Percentiles rank a stretch among this genome's conserved stretches.
These are phyloP conservation scores for Ceratopteris richardii DNA, from an alignment of 75 land plant species.

Conservation along the genomic window DNA sequence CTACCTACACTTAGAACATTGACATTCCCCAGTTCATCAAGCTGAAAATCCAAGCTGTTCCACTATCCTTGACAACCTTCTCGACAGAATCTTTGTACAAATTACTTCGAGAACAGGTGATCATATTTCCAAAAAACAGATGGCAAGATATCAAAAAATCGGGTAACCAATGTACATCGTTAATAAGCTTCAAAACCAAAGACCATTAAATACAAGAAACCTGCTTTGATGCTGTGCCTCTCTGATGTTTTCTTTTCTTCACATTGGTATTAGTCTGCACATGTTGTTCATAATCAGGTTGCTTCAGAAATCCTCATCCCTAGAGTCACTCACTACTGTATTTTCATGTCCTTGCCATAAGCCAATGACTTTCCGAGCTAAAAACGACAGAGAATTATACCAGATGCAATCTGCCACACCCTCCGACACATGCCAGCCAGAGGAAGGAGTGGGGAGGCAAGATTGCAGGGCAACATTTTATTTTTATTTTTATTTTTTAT, in stretches of 20 bases:
- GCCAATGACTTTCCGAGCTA: slow-evolving; percentile 19
- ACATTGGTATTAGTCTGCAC: not conserved
- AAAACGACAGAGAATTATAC: slow-evolving; percentile 18
- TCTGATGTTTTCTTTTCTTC: not conserved
- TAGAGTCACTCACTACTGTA: not conserved
- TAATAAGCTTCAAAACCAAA: slow-evolving; percentile 10
- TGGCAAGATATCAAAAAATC: slow-evolving; percentile 71
- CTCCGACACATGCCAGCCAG: no score
- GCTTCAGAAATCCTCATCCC: slow-evolving; percentile 17
- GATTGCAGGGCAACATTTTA: no score
- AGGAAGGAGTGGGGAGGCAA: no score
- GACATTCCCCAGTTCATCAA: slow-evolving; percentile 57
- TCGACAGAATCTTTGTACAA: not conserved
- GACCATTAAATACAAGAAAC: slow-evolving; percentile 24
- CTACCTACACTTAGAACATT: slow-evolving; percentile 39
- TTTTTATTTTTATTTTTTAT: no score
- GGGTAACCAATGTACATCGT: slow-evolving; percentile 47
- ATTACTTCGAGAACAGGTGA: not conserved
- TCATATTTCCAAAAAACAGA: slow-evolving; percentile 42
- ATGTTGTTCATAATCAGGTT: slow-evolving; percentile 2
- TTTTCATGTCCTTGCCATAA: slow-evolving; percentile 6
- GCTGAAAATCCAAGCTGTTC: slow-evolving; percentile 55
- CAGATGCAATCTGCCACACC: no score
- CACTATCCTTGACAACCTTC: slow-evolving; percentile 6
- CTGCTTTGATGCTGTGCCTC: slow-evolving; percentile 2